Evolutionary conservation across 768 basidiomycete species (phyloP).

Genomic region (Pleurotus citrinopileatus): DNA sequence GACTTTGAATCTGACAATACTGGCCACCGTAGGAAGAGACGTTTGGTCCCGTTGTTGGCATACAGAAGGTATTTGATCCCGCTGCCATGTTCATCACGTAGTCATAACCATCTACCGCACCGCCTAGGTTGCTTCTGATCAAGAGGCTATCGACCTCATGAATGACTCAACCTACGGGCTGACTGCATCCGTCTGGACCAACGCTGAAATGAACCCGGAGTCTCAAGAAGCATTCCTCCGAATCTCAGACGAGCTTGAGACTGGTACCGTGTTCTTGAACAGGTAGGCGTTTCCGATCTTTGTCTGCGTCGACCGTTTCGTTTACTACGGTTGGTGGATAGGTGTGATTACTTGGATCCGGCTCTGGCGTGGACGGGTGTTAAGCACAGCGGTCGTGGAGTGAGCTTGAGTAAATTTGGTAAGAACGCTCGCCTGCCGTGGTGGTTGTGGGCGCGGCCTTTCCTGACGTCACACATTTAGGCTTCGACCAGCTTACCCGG

Average conservation of each 20-base stretch:
- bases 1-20: background rate
- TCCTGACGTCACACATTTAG: slow-evolving; percentile 36
- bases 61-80: slow-evolving; percentile 70
- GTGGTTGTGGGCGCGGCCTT: background rate
- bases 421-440: background rate
- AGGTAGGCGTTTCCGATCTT: slow-evolving; percentile 37
- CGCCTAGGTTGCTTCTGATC: slow-evolving; percentile 71
- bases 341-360: slow-evolving; percentile 90
- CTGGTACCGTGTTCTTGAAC: slow-evolving; percentile 94
- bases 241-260: slow-evolving; percentile 70
- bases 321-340: slow-evolving; percentile 19
- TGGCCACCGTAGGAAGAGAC: slow-evolving; percentile 68
- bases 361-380: slow-evolving; percentile 93
- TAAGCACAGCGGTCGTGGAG: slow-evolving; percentile 89
- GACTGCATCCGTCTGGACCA: slow-evolving; percentile 94
- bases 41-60: slow-evolving; percentile 91
- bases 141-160: slow-evolving; percentile 88
- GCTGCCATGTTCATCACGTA: background rate
- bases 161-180: slow-evolving; percentile 96
- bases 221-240: slow-evolving; percentile 67
- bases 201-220: slow-evolving; percentile 52
- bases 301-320: background rate
- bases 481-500: slow-evolving; percentile 82
- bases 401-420: slow-evolving; percentile 91
- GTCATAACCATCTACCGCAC: background rate